phyloP scores from a whole-genome alignment of 768 basidiomycete genomes.

The Cystobasidium tubakii region DNA sequence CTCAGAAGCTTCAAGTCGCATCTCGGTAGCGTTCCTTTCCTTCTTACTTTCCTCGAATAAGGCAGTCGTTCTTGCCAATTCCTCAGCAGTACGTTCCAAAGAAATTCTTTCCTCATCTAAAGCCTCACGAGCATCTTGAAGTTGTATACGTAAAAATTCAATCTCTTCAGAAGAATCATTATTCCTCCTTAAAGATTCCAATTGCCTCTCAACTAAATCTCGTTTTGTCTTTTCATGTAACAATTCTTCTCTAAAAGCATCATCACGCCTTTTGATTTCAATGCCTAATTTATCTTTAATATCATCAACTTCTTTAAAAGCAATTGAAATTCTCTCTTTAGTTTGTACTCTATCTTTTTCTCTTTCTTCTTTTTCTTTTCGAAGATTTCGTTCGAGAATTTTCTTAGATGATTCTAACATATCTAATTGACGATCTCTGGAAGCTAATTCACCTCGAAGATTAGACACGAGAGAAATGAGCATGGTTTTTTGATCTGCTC shows the following conservation, averaged over 20 bases:
- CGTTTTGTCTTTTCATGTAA: constrained; percentile 10
- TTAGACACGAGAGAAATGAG: constrained; percentile 25
- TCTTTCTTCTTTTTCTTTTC: constrained; percentile 1
- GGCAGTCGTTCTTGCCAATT: not conserved
- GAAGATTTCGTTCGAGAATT: not conserved
- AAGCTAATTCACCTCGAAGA: constrained; percentile 29
- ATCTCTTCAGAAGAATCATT: constrained; percentile 6
- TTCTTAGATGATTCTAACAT: constrained; percentile 8
- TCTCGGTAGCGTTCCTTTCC: not conserved
- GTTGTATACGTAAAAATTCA: not conserved
- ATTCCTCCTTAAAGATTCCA: not conserved
- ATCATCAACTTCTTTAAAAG: constrained; percentile 13
- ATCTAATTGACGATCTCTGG: constrained; percentile 23
- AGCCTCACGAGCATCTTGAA: not conserved
- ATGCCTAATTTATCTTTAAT: not conserved
- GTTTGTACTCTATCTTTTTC: not conserved
- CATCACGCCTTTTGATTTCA: constrained; percentile 16
- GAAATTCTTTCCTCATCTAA: not conserved
- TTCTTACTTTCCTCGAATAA: not conserved
- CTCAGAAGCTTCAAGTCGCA: not conserved
- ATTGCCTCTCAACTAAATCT: not conserved
- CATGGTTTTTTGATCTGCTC: constrained; percentile 34
- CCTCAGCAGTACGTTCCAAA: not conserved
- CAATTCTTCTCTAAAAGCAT: constrained; percentile 18
- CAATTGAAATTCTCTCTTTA: not conserved